Conservation (phyloP, 202 grass and related monocot species). For the Sporobolus alterniflorus region DNA sequence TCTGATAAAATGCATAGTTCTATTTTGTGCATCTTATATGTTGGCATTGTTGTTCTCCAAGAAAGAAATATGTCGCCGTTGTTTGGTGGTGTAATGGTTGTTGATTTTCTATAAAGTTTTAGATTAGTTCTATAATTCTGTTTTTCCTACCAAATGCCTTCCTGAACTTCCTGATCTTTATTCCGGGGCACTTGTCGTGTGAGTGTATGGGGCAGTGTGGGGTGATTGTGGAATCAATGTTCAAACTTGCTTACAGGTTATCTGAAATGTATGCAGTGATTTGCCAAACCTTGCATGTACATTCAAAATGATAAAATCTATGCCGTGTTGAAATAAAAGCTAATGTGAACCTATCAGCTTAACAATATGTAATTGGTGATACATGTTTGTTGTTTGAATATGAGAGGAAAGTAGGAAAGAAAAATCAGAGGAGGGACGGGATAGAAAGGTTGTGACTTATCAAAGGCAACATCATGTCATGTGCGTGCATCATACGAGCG, state of each 20-base stretch:
- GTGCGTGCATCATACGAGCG: too few species aligned
- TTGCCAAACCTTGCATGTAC: background rate
- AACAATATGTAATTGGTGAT: background rate
- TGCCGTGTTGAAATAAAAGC: background rate
- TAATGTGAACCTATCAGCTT: background rate
- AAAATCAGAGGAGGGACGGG: too few species aligned
- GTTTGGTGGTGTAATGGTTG: conserved; percentile 18
- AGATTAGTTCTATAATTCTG: conserved; percentile 18
- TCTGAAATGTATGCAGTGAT: background rate
- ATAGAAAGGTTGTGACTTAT: too few species aligned
- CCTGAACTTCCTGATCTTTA: background rate
- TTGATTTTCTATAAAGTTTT: conserved; percentile 33
- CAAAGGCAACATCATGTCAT: too few species aligned
- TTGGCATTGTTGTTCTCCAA: background rate
- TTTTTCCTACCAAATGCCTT: conserved; percentile 11
- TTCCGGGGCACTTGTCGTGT: background rate
- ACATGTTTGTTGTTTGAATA: too few species aligned
- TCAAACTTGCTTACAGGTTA: conserved; percentile 9
- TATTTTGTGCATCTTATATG: conserved; percentile 34
- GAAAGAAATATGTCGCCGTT: too few species aligned
- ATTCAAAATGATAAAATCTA: background rate
- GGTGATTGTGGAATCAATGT: background rate
- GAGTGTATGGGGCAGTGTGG: background rate
- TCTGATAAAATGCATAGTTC: conserved; percentile 26
- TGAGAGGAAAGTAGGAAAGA: too few species aligned